Conservation (phyloP, 2,329 filamentous ascomycete genomes). For the Exophiala sp. region DNA sequence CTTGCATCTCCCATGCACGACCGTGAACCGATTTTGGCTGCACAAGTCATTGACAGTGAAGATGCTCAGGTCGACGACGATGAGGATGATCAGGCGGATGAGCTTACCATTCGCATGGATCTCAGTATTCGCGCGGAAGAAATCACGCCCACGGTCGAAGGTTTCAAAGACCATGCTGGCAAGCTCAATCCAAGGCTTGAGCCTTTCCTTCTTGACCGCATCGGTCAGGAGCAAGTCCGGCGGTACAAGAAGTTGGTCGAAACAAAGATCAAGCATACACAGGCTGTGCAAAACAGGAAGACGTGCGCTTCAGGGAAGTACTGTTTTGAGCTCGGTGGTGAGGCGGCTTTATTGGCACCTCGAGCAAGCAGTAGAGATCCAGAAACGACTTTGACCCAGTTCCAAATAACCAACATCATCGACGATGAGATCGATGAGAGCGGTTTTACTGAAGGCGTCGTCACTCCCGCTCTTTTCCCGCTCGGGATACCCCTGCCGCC, state of each 20-base stretch:
- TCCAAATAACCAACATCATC: slow-evolving; percentile 55
- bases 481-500: slow-evolving; percentile 77
- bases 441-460: slow-evolving; percentile 63
- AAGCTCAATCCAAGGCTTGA: slow-evolving; percentile 70
- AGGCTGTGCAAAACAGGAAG: slow-evolving; percentile 49
- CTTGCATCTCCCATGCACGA: slow-evolving; percentile 47
- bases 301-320: slow-evolving; percentile 60
- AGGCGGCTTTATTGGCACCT: slow-evolving; percentile 58
- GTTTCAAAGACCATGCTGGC: slow-evolving; percentile 72
- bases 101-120: slow-evolving; percentile 49
- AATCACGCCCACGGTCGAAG: slow-evolving; percentile 68
- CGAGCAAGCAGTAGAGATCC: slow-evolving; percentile 52
- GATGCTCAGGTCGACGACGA: slow-evolving; percentile 38
- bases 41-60: slow-evolving; percentile 30
- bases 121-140: slow-evolving; percentile 61
- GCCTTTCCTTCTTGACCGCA: slow-evolving; percentile 70
- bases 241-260: slow-evolving; percentile 76
- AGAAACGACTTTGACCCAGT: slow-evolving; percentile 54
- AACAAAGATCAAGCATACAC: slow-evolving; percentile 66
- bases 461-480: slow-evolving; percentile 73
- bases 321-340: slow-evolving; percentile 67
- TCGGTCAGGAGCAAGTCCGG: slow-evolving; percentile 74
- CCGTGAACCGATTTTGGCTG: slow-evolving; percentile 26
- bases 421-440: slow-evolving; percentile 63
- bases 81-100: slow-evolving; percentile 44